Base-by-base conservation (phyloP, 192 early-diverging fungal genomes). In the Allomyces macrogynus region DNA sequence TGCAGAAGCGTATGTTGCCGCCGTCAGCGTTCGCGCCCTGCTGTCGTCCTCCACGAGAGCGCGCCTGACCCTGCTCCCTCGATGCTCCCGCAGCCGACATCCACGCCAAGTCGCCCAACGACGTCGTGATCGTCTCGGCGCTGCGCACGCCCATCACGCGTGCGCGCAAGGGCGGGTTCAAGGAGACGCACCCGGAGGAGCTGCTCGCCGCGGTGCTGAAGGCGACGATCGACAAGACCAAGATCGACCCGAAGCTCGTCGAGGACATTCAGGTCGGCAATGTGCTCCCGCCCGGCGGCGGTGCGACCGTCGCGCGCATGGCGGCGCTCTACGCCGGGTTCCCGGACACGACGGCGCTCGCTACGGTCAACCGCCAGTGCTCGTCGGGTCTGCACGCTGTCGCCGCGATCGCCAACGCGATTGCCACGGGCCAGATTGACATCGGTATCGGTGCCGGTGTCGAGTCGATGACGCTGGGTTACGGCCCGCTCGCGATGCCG, bases 241-340 rank as follows among this genome's bases (percentile, higher is more conserved):
- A 87, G 60, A 83, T 95, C 43, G 87, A 97, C 66, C 89, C 92
- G 44, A 73, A 78, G 32, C 69, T 91, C 62, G 89, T 97, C 32
- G 80, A 97, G 68, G 94, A 97, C 67, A 91, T 97, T 68, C 85
- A 86, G 75, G 89, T 94, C n/a, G 94, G 94, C 65, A 93, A 87
- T 67, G 92, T 95, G 49, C 78, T 90, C 43, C 85, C 90, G 65
- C 84, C 89, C 26, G 89, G 88, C 44, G 92, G 90, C 42, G 92
- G 91, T 60, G 90, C 91, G 67, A 91, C 84, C 64, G 85, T 81
- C 61, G 89, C 92, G 23, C 85, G 94, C 49, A 92, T 92, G 81
- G 92, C 94, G 24, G 82, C 86, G 66, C 82, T 97, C 62, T 84
- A 89, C 70, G 94, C 91, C 42, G 91, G 89, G 63, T 91, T 91